Evolutionary conservation across 2,329 filamentous ascomycete species (phyloP), one percentile per base, ranked within the genome.

Genomic region (Setomelanomma holmii): DNA sequence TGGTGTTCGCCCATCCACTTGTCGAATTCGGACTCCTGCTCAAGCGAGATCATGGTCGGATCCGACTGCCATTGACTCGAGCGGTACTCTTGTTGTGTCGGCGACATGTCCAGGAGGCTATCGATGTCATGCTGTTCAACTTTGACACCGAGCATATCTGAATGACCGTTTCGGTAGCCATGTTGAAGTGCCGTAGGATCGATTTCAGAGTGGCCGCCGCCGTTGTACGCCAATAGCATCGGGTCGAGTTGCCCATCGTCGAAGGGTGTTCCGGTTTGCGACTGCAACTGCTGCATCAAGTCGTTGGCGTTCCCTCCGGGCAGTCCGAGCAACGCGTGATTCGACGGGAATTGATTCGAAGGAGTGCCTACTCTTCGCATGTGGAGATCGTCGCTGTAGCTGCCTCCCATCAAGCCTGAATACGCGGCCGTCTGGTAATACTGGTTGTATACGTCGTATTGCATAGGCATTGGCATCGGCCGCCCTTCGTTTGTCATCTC

Each of bases 371-470:
- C 72, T 47, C 72, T 78, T 51, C 71, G 77, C 65, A 82, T 75
- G 23, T 76, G 72, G 39, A 82, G 64, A 12, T 75, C 70, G 22
- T 73, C 70, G 40, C 66, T 55, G 23, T 69, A 64, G n/a, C 49
- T 55, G 6, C 55, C 47, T 16, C 46, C 56, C 48, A 69, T 62
- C 55, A 73, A 65, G 40, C 68, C 75, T 16, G 77, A 78, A 40
- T 80, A 78, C 34, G 80, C 66, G 3, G 74, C 72, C n/a, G 76
- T 75, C 50, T 84, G 80, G 58, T 82, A 81, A 64, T 83, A 84
- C 40, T 82, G 79, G 24, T 78, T 76, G 49, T 77, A 76, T 42
- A 76, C 61, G 36, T 79, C 76, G 16, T 69, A 70, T 34, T 77
- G 72, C 44, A 63, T 61, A 24, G 77, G 76, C 52, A 76, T 69